phyloP scores from a whole-genome alignment of 192 early-diverging fungal species.

The Oehlia diaphana region DNA sequence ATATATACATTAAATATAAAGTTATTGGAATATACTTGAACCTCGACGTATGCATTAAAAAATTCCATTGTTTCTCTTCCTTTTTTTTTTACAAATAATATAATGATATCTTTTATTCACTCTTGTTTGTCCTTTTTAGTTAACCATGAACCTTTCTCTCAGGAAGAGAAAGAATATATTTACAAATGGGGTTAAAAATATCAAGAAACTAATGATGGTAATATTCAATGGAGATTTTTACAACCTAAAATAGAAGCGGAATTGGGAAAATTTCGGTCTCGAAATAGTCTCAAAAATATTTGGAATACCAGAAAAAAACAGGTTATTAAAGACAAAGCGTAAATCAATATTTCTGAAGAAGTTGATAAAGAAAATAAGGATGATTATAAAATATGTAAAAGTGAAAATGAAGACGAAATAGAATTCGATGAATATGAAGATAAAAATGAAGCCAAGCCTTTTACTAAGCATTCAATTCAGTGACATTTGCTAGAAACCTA shows the following conservation, averaged over 20 bases:
- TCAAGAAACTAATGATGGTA: not conserved
- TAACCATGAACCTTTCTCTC: not conserved
- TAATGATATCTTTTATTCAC: too few species aligned
- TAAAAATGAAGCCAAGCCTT: too few species aligned
- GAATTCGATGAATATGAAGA: too few species aligned
- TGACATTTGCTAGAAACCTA: too few species aligned
- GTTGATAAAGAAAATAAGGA: too few species aligned
- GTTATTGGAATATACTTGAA: not conserved
- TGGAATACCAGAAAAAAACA: not conserved
- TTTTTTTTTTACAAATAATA: not conserved
- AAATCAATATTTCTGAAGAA: too few species aligned
- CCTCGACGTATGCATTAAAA: not conserved
- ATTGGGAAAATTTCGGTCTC: not conserved
- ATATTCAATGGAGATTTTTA: not conserved
- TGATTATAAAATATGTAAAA: too few species aligned
- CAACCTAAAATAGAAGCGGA: not conserved
- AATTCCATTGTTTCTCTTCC: not conserved
- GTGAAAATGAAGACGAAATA: too few species aligned
- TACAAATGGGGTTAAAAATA: not conserved
- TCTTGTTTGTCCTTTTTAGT: not conserved
- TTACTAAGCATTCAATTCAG: too few species aligned
- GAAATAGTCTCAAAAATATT: not conserved
- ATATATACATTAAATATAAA: too few species aligned
- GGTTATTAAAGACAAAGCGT: too few species aligned
- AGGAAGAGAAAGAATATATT: not conserved